Percentiles rank a stretch among this genome's conserved stretches.
Evolutionary conservation across 2,329 filamentous ascomycete genomes (phyloP).

Genomic region (Orbilia brochopaga): DNA sequence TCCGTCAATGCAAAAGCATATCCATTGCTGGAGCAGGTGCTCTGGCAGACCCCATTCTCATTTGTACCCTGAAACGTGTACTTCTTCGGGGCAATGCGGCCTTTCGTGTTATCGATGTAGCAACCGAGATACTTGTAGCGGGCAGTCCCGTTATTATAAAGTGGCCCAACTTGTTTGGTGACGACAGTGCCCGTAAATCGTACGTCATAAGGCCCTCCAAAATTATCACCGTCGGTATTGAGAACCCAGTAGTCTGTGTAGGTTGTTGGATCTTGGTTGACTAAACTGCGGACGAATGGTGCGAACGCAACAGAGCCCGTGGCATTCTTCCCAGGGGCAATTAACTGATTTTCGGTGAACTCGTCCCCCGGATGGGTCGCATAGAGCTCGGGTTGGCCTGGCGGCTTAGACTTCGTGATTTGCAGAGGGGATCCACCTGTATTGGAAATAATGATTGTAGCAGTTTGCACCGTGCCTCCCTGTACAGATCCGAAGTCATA

Average conservation of each 20-base stretch:
- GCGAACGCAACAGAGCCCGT: constrained; percentile 56
- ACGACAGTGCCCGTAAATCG: constrained; percentile 57
- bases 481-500: constrained; percentile 56
- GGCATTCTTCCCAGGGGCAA: constrained; percentile 56
- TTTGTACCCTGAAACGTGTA: constrained; percentile 56
- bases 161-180: constrained; percentile 57
- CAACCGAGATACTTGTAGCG: constrained; percentile 59
- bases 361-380: constrained; percentile 57
- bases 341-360: constrained; percentile 56
- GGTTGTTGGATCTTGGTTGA: constrained; percentile 51
- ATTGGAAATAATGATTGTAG: constrained; percentile 56
- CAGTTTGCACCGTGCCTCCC: constrained; percentile 19
- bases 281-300: constrained; percentile 30
- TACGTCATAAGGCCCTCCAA: constrained; percentile 58
- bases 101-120: constrained; percentile 57
- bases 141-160: constrained; percentile 54
- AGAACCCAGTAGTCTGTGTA: constrained; percentile 58
- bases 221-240: constrained; percentile 59
- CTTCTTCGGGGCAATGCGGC: constrained; percentile 56
- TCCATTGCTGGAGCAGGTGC: constrained; percentile 55
- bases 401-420: constrained; percentile 59
- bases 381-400: constrained; percentile 56
- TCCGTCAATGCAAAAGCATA: constrained; percentile 57
- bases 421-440: constrained; percentile 57
- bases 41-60: constrained; percentile 58